Conservation (phyloP, 2,329 filamentous ascomycete genomes). For the Colletotrichum sp. region DNA sequence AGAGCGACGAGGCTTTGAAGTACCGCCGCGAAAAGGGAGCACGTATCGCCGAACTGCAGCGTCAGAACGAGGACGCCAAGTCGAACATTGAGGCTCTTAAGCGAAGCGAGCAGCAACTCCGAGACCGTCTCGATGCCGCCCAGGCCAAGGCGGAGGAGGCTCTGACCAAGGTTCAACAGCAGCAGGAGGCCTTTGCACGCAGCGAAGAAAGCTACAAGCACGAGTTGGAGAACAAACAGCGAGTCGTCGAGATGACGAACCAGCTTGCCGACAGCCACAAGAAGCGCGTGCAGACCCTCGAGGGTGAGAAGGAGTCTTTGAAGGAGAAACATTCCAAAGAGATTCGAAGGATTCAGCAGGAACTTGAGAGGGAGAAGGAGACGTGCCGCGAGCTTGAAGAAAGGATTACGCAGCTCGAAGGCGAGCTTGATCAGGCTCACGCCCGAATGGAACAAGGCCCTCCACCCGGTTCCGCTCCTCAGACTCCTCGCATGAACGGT, state of each 20-base stretch:
- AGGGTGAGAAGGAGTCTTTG: conserved; percentile 62
- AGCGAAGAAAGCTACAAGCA: conserved; percentile 87
- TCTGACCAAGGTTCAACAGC: conserved; percentile 79
- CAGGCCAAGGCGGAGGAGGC: conserved; percentile 88
- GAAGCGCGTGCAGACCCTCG: conserved; percentile 72
- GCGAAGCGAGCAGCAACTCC: conserved; percentile 79
- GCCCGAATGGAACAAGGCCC: conserved; percentile 49
- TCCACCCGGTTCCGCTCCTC: conserved; percentile 55
- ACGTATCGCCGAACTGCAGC: conserved; percentile 85
- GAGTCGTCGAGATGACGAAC: conserved; percentile 82
- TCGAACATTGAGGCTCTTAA: conserved; percentile 78
- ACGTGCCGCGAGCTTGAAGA: conserved; percentile 51
- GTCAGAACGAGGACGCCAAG: conserved; percentile 83
- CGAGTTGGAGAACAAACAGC: conserved; percentile 80
- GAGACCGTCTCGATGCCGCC: conserved; percentile 80
- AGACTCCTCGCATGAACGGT: conserved; percentile 66
- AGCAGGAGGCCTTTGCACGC: conserved; percentile 81
- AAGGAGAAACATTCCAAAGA: conserved; percentile 70
- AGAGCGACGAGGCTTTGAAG: conserved; percentile 84
- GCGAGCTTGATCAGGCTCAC: conserved; percentile 58
- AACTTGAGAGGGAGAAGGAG: conserved; percentile 60
- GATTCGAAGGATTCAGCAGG: conserved; percentile 57
- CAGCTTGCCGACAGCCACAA: conserved; percentile 76
- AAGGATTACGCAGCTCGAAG: conserved; percentile 53
- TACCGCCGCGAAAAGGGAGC: conserved; percentile 95